phyloP scores from a whole-genome alignment of 306 rosid genomes.

The Cicer arietinum region DNA sequence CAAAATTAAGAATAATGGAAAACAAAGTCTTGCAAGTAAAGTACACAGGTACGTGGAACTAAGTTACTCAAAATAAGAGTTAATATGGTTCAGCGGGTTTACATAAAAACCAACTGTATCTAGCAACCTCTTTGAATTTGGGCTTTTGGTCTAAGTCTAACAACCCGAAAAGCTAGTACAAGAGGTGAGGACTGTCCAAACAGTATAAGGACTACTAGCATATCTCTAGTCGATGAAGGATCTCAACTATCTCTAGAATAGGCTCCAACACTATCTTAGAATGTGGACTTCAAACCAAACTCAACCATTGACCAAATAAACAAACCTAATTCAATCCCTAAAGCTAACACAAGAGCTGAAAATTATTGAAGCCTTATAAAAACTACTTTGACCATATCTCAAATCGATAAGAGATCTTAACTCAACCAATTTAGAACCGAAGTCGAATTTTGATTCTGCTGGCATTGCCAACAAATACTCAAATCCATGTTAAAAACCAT shows the following conservation, averaged over 20 bases:
- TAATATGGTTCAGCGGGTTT: slow-evolving; percentile 4
- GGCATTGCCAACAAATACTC: not conserved
- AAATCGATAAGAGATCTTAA: not conserved
- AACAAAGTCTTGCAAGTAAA: not conserved
- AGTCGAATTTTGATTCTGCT: not conserved
- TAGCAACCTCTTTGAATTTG: not conserved
- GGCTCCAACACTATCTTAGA: not conserved
- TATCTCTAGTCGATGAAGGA: not conserved
- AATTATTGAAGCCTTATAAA: not conserved
- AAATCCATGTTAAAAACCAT: not conserved
- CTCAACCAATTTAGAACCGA: not conserved
- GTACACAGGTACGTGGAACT: not conserved
- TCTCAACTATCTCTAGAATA: not conserved
- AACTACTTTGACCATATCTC: not conserved
- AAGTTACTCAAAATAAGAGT: slow-evolving; percentile 4
- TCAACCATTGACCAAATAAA: not conserved
- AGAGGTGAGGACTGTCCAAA: not conserved
- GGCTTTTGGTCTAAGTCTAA: not conserved
- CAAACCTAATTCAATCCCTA: not conserved
- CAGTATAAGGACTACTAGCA: not conserved
- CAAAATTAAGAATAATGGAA: not conserved
- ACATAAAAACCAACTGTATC: not conserved
- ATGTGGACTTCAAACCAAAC: not conserved
- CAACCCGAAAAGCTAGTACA: not conserved
- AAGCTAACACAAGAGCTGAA: not conserved